Base-by-base conservation (phyloP, 2,329 filamentous ascomycete genomes). In the Exophiala phaeomuriformis region DNA sequence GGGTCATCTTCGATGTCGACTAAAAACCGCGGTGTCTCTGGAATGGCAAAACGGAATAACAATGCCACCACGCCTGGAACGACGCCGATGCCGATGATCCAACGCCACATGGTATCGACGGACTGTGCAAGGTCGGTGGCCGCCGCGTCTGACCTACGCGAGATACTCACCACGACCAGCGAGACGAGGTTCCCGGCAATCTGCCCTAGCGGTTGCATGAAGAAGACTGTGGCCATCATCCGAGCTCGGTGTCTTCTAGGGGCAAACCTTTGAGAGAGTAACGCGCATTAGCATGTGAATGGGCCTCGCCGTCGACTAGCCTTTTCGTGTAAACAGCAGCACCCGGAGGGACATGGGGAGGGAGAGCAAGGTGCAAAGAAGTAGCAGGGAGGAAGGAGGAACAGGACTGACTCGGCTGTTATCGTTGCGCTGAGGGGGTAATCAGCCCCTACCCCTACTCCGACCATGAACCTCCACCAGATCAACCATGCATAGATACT, bases 151-250 rank as follows among this genome's bases (percentile, higher is more conserved):
- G 60, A 59, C 12, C 58, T 63, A 33, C 62, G 64, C 43, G 61
- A 62, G 30, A 66, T 58, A 33, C 66, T 63, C 45, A 73, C 67
- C 32, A 75, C 67, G 56, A 75, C 60, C 3, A 84, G 68, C 3
- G 80, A 79, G 7, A 85, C 79, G 3, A 84, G 67, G 57, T 84
- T 82, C 9, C 82, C 82, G 1, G 83, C 72, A 1, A 84, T 77
- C 63, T 86, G 83, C 4, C 83, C 83, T 5, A 86, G 69, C 1
- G 83, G 82, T 60, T 86, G 83, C 78, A 84, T 85, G 61, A 84
- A 75, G 64, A 86, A 86, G 32, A 86, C 82, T 2, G 77, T 77
- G 4, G 83, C 80, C 59, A 86, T 71, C 83, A 86, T 86, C 19
- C 76, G 79, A n/a, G 78, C 79, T 46, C 83, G 73, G n/a, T 82